These are phyloP conservation scores for Darksidea phi DNA, from an alignment of 495 filamentous ascomycete species.

Conservation along the genomic window DNA sequence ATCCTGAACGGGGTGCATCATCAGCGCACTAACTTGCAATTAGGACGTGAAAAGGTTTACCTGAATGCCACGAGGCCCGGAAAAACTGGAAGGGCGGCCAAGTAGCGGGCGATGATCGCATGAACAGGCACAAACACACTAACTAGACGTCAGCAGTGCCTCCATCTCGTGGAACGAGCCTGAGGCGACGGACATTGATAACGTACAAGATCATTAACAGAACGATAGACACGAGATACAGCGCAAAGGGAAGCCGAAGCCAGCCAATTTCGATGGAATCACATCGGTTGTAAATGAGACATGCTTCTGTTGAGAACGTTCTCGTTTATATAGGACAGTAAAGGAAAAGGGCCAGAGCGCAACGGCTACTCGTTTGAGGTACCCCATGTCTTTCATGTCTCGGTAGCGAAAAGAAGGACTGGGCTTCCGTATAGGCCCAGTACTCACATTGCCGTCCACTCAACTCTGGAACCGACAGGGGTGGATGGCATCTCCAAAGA, in stretches of 20 bases:
- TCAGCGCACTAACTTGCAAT: slow-evolving; percentile 6
- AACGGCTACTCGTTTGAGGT: slow-evolving; percentile 11
- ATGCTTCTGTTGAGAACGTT: not conserved
- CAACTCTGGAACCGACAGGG: slow-evolving; percentile 16
- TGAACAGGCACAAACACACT: slow-evolving; percentile 30
- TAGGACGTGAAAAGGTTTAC: slow-evolving; percentile 1
- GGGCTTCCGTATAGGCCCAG: slow-evolving; percentile 3
- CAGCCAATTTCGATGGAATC: not conserved
- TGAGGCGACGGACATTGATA: not conserved
- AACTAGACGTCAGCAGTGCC: slow-evolving; percentile 8
- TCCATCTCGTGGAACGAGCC: slow-evolving; percentile 22
- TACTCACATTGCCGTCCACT: slow-evolving; percentile 1
- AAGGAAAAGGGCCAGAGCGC: not conserved
- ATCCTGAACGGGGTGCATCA: slow-evolving; percentile 1
- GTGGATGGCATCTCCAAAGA: not conserved
- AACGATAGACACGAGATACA: not conserved
- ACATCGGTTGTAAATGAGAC: not conserved
- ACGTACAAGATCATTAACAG: slow-evolving; percentile 14
- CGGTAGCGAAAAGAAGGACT: slow-evolving; percentile 1
- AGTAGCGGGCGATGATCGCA: slow-evolving; percentile 18
- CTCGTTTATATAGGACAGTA: slow-evolving; percentile 20
- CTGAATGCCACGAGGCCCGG: slow-evolving; percentile 18
- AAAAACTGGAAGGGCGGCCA: slow-evolving; percentile 2
- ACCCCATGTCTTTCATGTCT: slow-evolving; percentile 1
- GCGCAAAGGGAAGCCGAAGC: not conserved